phyloP scores from a whole-genome alignment of 129 eudicot genomes.

The Helianthus tuberosus region DNA sequence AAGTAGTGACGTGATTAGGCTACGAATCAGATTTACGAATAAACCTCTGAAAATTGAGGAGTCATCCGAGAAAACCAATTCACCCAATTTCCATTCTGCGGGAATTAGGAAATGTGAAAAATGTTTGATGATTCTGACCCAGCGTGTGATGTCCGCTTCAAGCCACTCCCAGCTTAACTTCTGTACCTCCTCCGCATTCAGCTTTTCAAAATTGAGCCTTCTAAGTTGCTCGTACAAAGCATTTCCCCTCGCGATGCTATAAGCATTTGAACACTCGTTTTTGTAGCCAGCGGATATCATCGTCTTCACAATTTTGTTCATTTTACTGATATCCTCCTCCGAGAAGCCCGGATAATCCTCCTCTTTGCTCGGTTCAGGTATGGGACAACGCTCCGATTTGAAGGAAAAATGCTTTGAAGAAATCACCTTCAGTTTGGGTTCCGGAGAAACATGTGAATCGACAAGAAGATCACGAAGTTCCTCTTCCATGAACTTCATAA shows the following conservation, averaged over 20 bases:
- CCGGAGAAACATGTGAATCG: conserved; percentile 24
- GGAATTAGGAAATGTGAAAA: conserved; percentile 59
- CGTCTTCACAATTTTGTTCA: conserved; percentile 43
- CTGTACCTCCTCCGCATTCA: conserved; percentile 65
- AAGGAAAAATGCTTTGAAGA: conserved; percentile 30
- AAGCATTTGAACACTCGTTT: conserved; percentile 69
- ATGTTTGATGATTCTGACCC: conserved; percentile 59
- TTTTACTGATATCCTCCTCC: conserved; percentile 21
- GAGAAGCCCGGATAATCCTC: conserved; percentile 43
- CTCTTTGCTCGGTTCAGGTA: conserved; percentile 12
- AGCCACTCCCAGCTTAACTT: conserved; percentile 65
- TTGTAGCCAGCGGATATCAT: conserved; percentile 69
- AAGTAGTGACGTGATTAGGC: conserved; percentile 59
- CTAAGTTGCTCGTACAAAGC: conserved; percentile 50
- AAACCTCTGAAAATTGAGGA: conserved; percentile 22
- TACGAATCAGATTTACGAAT: conserved; percentile 48
- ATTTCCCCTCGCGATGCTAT: conserved; percentile 51
- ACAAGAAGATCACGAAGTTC: conserved; percentile 57
- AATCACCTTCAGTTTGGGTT: conserved; percentile 18
- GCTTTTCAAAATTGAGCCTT: conserved; percentile 49
- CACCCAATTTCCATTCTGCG: conserved; percentile 50
- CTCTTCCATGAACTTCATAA: conserved; percentile 70
- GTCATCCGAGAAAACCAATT: conserved; percentile 45
- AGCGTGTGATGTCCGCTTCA: conserved; percentile 57
- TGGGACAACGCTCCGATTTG: conserved; percentile 24